phyloP scores from a whole-genome alignment of 805 yeast genomes.

The Yarrowia porcina region DNA sequence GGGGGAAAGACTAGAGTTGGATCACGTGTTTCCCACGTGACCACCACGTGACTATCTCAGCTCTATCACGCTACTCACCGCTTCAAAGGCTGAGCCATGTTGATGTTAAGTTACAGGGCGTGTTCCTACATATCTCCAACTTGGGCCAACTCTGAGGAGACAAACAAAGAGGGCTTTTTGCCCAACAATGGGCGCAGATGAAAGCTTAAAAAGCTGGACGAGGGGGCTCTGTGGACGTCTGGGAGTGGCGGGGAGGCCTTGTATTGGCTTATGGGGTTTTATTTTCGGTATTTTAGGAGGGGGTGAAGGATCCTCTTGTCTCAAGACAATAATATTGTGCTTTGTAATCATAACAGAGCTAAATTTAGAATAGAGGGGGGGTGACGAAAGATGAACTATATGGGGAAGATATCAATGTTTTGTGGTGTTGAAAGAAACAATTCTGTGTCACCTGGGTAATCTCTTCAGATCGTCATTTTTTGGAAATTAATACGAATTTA shows the following conservation, averaged over 20 bases:
- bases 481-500: no score
- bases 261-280: not conserved
- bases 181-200: not conserved
- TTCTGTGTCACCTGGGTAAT: no score
- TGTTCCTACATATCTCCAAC: not conserved
- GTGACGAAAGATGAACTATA: no score
- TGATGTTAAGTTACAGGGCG: not conserved
- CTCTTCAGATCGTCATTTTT: no score
- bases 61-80: no score
- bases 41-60: not conserved
- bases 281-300: no score
- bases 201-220: not conserved
- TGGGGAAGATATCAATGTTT: no score
- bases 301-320: no score
- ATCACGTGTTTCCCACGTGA: not conserved
- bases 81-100: constrained; percentile 1
- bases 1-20: no score
- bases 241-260: no score
- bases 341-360: not conserved
- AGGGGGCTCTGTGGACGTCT: no score
- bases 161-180: not conserved
- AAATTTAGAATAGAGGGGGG: not conserved
- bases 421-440: no score
- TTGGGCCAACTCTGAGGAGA: not conserved
- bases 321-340: not conserved